phyloP scores from a whole-genome alignment of 495 filamentous ascomycete species.

The Rostrohypoxylon terebratum region DNA sequence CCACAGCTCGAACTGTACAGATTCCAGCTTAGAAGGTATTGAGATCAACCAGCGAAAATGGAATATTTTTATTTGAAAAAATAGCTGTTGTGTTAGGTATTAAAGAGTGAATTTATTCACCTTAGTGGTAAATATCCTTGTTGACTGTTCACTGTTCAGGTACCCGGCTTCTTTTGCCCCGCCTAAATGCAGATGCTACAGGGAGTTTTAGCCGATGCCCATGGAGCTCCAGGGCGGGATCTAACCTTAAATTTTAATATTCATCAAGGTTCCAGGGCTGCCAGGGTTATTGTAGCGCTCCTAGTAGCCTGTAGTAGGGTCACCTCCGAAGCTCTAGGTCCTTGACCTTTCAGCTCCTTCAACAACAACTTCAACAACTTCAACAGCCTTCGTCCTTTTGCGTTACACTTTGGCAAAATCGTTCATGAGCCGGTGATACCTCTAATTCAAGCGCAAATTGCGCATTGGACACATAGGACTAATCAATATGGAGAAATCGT shows the following conservation, averaged over 20 bases:
- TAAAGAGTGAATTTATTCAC: no score
- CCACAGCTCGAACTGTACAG: no score
- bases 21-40: no score
- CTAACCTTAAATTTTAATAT: no score
- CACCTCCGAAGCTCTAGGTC: not conserved
- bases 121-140: no score
- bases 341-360: not conserved
- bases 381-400: not conserved
- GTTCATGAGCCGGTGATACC: constrained; percentile 14
- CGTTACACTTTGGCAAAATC: not conserved
- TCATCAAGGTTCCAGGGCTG: no score
- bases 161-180: not conserved
- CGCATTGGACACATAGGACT: constrained; percentile 4
- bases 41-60: no score
- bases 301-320: no score
- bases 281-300: no score
- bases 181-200: not conserved
- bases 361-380: no score
- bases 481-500: constrained; percentile 33
- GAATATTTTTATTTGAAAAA: no score
- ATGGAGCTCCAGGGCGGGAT: not conserved
- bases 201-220: not conserved
- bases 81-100: no score
- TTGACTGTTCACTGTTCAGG: not conserved
- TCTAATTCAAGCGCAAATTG: constrained; percentile 12